A percentile compares a stretch with the other conserved stretches of the same genome.
phyloP scores from a whole-genome alignment of 768 basidiomycete species.

The Paxillus involutus region DNA sequence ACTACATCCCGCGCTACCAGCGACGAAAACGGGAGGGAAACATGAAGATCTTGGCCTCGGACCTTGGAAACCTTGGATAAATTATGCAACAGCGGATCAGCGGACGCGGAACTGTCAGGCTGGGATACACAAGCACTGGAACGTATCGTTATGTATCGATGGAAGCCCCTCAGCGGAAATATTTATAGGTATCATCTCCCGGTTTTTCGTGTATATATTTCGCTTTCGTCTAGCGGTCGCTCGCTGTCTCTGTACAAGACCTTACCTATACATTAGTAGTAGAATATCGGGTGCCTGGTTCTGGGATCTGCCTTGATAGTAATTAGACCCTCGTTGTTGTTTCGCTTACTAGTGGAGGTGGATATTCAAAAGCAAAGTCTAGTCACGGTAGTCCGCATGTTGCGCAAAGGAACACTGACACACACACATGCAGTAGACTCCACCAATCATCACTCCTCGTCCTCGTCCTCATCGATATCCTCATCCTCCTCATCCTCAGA shows the following conservation, averaged over 20 bases:
- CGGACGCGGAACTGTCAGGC: too few species aligned
- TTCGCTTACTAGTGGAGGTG: too few species aligned
- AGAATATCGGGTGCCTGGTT: not conserved
- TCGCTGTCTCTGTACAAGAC: not conserved
- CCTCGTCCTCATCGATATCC: constrained; percentile 39
- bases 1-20: too few species aligned
- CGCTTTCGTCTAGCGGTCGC: not conserved
- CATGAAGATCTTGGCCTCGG: not conserved
- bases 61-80: not conserved
- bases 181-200: not conserved
- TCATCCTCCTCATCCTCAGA: constrained; percentile 90
- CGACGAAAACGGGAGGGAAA: not conserved
- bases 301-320: not conserved
- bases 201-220: not conserved
- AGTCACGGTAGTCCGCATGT: too few species aligned
- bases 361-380: too few species aligned
- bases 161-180: not conserved
- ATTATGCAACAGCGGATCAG: not conserved
- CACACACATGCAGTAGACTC: not conserved
- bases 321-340: not conserved
- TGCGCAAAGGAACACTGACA: too few species aligned
- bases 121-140: not conserved
- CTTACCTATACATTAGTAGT: not conserved
- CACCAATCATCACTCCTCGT: not conserved
- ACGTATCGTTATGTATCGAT: not conserved